Base-by-base conservation (phyloP, 2,329 filamentous ascomycete species). In the Penicillium olsonii region DNA sequence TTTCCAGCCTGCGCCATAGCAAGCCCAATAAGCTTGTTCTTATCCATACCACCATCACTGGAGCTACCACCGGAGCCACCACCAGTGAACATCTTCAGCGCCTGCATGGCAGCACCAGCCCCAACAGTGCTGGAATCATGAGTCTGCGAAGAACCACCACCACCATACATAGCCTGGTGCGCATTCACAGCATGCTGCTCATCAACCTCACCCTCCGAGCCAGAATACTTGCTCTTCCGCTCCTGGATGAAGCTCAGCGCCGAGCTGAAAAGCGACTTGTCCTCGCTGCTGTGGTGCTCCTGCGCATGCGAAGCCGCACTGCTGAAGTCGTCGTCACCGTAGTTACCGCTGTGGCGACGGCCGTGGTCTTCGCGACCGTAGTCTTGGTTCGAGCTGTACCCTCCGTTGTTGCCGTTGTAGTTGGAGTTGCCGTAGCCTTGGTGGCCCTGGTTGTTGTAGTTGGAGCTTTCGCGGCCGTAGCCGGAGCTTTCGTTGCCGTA, bases 1-100 rank as follows among this genome's bases (percentile, higher is more conserved):
- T 92, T 91, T 64, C 85, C 86, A 27, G 90, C 92, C 76, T 96
- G 87, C 8, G 81, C 84, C 89, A 96, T 92, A 37, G 92, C 92
- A 68, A 95, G 77, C 4, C 87, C 88, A 55, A 96, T 82, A 65
- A 96, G 90, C 54, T 87, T 82, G 68, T 87, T 90, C 78, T 95
- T 86, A 59, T 84, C 83, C 64, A 79, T 76, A 40, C 72, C 73
- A 8, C 72, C 68, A 33, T 71, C 69, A 22, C 62, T 58, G 2
- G 61, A 56, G 6, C 64, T 64, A 5, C 57, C 46, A 17, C 66
- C 54, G 12, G 10, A 34, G 49, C 74, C 69, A 18, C 84, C 80
- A 40, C 80, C 77, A 31, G 80, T 83, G 72, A 95, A 95, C 90
- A 52, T 89, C 88, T 44, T 92, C 86, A 61, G 78, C 74, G 63